Evolutionary conservation across 2,329 filamentous ascomycete genomes (phyloP).

Genomic region (Colletotrichum melonis): DNA sequence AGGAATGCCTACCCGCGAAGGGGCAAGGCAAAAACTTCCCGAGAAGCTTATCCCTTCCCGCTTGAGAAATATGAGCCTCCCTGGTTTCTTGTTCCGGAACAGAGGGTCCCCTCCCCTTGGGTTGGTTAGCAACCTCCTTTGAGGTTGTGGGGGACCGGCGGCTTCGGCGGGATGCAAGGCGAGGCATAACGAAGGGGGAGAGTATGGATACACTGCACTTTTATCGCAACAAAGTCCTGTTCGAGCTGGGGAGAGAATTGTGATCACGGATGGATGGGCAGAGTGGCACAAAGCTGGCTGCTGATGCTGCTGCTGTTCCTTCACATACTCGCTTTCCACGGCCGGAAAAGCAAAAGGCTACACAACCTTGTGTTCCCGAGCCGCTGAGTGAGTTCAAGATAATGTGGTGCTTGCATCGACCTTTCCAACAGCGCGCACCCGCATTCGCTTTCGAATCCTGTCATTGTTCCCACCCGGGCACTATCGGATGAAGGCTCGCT

Average conservation of each 20-base stretch:
- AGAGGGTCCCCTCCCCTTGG: neutral
- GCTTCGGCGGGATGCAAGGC: neutral
- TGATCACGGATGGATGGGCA: neutral
- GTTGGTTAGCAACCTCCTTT: neutral
- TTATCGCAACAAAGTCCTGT: conserved; percentile 6
- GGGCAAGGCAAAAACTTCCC: conserved; percentile 21
- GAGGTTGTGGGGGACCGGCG: neutral
- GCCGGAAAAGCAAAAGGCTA: neutral
- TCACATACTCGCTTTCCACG: neutral
- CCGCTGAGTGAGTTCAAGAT: neutral
- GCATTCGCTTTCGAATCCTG: conserved; percentile 10
- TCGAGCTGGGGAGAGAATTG: neutral
- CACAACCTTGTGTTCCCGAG: neutral
- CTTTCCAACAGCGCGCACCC: neutral
- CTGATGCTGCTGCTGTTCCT: neutral
- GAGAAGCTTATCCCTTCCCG: conserved; percentile 19
- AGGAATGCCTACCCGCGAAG: conserved; percentile 2
- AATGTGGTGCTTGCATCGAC: neutral
- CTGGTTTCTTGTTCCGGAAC: neutral
- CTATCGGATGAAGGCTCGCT: conserved; percentile 8
- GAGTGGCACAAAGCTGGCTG: neutral
- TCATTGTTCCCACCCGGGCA: neutral
- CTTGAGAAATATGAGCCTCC: neutral
- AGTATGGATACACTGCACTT: neutral
- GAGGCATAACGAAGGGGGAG: neutral